Evolutionary conservation across 169 alveolate species (phyloP), one percentile per base, ranked within the genome.

Genomic region (Eimeria tenella): DNA sequence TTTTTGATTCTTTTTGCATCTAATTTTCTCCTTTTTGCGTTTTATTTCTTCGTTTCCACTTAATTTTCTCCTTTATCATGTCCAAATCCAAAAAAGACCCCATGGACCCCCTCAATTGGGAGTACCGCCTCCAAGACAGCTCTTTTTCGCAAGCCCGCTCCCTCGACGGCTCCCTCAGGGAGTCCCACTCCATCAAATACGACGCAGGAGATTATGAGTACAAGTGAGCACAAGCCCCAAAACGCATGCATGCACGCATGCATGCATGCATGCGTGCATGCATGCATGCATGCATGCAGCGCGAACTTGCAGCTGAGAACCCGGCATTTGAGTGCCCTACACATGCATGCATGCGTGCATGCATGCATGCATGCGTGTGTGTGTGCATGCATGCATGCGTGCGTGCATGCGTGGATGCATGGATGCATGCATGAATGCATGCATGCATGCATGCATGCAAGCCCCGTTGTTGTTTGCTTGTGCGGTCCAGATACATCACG

Each of bases 91-190:
- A 19, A 77, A 88, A 88, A 58, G 94, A 88, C 31, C 60, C 87
- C 3, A 88, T 88, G 94, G 81, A 88, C 71, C 94, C 94, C 31
- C 63, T 88, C 4, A 88, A 79, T 3, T 88, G 94, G 94, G 94
- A 88, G 63, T 88, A 88, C 87, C 50, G 94, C 8, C 60, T 88
- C 10, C 86, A 88, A 17, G 87, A 71, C 75, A 21, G 65, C 74
- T 88, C 83, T 63, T 88, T 88, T 77, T 88, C 94, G 31, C 87
- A 70, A 25, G 60, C 56, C 7, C 84, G 87, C 23, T 31, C 56
- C 7, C 42, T 42, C 5, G 74, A 71, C 9, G 94, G 94, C 17
- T 49, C 81, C 31, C 60, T 60, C 5, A 60, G 94, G 42, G 94
- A 88, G 53, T 79, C 94, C 3, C 94, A 88, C 77, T 88, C 94